Conservation (phyloP, 768 basidiomycete species). For the Boletus vinaceobasis region DNA sequence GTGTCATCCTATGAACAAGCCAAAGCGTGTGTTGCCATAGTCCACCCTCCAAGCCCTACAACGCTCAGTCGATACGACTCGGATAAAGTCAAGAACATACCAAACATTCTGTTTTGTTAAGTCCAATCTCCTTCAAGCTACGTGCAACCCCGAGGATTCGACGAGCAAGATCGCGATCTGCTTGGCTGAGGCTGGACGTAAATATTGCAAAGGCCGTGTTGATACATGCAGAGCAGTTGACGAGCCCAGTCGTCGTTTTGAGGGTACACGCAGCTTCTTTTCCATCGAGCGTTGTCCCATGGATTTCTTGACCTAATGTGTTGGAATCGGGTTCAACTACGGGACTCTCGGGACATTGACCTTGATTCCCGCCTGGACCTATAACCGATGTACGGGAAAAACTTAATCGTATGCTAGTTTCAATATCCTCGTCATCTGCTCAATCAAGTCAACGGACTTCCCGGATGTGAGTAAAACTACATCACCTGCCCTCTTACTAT, state of each 20-base stretch:
- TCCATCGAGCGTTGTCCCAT: constrained; percentile 45
- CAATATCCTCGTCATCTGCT: constrained; percentile 81
- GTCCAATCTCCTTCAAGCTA: constrained; percentile 20
- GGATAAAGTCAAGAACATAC: constrained; percentile 25
- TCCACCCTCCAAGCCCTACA: constrained; percentile 14
- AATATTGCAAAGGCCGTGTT: constrained; percentile 19
- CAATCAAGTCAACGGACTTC: constrained; percentile 3
- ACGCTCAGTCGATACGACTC: constrained; percentile 3
- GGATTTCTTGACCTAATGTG: constrained; percentile 22
- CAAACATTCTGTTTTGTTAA: constrained; percentile 28
- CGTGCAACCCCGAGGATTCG: constrained; percentile 17
- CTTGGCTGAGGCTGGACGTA: constrained; percentile 15
- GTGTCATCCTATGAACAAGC: constrained; percentile 42
- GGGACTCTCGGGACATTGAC: constrained; percentile 9
- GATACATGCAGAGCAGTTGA: constrained; percentile 34
- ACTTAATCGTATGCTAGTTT: constrained; percentile 57
- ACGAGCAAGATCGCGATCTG: constrained; percentile 18
- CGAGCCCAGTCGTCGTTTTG: constrained; percentile 21
- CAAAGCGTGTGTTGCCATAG: constrained; percentile 24
- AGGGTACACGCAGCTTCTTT: constrained; percentile 47
- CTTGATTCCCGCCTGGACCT: constrained; percentile 16
- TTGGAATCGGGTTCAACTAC: constrained; percentile 14
- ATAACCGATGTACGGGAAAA: constrained; percentile 22
- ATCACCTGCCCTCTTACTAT: constrained; percentile 85
- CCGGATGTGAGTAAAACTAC: background rate